A percentile compares a stretch with the other conserved stretches of the same genome.
These are phyloP conservation scores for Curvularia spicifera DNA, from an alignment of 2,329 filamentous ascomycete species.

Conservation along the genomic window DNA sequence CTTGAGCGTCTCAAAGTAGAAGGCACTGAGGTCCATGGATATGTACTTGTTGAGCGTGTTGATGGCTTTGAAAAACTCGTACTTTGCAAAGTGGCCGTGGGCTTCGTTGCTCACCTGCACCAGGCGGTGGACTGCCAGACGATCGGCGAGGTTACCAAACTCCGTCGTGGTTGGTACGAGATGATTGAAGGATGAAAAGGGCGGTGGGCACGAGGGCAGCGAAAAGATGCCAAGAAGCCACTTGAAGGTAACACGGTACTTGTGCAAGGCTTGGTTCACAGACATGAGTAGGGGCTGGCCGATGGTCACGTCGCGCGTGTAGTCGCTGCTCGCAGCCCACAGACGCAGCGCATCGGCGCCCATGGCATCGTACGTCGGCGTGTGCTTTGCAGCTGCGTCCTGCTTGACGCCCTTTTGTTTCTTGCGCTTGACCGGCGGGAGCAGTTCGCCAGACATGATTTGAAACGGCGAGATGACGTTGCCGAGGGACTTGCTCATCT, in stretches of 20 bases:
- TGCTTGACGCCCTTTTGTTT: conserved; percentile 56
- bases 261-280: conserved; percentile 77
- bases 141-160: conserved; percentile 47
- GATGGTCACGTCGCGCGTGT: conserved; percentile 84
- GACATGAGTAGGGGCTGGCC: conserved; percentile 77
- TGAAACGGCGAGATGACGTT: conserved; percentile 82
- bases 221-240: conserved; percentile 77
- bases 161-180: conserved; percentile 19
- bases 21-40: conserved; percentile 81
- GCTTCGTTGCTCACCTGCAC: conserved; percentile 69
- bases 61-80: conserved; percentile 83
- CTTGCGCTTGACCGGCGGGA: conserved; percentile 72
- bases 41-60: conserved; percentile 80
- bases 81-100: conserved; percentile 67
- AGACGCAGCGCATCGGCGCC: conserved; percentile 87
- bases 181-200: conserved; percentile 32
- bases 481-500: conserved; percentile 98
- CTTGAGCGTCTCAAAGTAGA: conserved; percentile 93
- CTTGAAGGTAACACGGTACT: conserved; percentile 88
- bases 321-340: conserved; percentile 92
- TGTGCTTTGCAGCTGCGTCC: conserved; percentile 40
- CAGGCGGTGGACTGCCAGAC: conserved; percentile 79
- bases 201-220: conserved; percentile 49
- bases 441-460: conserved; percentile 82
- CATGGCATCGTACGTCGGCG: conserved; percentile 68